These are phyloP conservation scores for Strobilomyces echinocephalus DNA, from an alignment of 768 basidiomycete species.

Conservation along the genomic window DNA sequence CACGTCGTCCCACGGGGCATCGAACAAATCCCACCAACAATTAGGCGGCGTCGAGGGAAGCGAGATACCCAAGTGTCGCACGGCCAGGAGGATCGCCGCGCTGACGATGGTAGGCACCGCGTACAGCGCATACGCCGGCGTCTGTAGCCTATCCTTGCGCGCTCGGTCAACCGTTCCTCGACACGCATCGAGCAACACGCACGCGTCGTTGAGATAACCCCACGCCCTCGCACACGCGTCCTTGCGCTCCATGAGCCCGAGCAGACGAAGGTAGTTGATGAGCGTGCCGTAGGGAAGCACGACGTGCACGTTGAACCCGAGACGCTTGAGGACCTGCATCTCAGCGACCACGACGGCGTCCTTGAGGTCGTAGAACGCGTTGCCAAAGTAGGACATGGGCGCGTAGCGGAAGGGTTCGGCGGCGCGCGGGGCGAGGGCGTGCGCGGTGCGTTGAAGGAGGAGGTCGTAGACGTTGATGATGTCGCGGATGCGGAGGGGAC, in stretches of 20 bases:
- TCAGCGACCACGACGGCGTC: constrained; percentile 92
- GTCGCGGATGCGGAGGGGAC: constrained; percentile 86
- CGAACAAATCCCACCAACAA: constrained; percentile 94
- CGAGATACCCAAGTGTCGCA: constrained; percentile 64
- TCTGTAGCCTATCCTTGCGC: constrained; percentile 66
- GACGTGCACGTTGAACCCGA: constrained; percentile 93
- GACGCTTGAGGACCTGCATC: constrained; percentile 95
- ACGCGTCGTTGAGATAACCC: constrained; percentile 97
- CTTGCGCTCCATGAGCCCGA: constrained; percentile 74
- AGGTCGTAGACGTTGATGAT: constrained; percentile 93
- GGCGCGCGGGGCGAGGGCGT: constrained; percentile 35
- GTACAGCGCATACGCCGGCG: constrained; percentile 87
- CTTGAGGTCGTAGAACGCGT: constrained; percentile 89
- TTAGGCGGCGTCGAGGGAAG: constrained; percentile 67
- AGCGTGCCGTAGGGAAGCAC: constrained; percentile 91
- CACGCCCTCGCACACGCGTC: constrained; percentile 76
- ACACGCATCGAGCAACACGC: constrained; percentile 33
- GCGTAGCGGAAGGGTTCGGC: constrained; percentile 54
- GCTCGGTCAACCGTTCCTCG: neutral
- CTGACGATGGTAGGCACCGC: constrained; percentile 87
- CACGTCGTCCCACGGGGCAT: constrained; percentile 85
- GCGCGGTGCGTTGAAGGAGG: constrained; percentile 68
- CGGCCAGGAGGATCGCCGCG: constrained; percentile 80
- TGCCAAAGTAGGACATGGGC: constrained; percentile 87
- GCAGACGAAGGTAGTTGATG: constrained; percentile 87